A percentile compares a stretch with the other conserved stretches of the same genome.
Evolutionary conservation across 2,329 filamentous ascomycete genomes (phyloP).

Genomic region (Fusarium sublunatum): DNA sequence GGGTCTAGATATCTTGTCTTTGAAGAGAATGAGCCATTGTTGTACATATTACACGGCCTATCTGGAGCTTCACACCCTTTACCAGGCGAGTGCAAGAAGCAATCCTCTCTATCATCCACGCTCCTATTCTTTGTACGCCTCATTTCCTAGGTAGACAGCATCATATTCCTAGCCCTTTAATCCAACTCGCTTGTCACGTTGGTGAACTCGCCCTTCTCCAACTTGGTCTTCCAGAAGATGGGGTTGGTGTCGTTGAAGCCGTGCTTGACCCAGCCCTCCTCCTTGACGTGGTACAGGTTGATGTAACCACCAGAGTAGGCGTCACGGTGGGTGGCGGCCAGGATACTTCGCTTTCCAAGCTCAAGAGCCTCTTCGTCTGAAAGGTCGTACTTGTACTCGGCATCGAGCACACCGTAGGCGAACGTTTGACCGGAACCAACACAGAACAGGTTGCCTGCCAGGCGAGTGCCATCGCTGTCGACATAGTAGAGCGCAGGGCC

Average conservation of each 20-base stretch:
- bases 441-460: conserved; percentile 96
- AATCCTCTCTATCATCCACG: conserved; percentile 33
- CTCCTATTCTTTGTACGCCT: conserved; percentile 17
- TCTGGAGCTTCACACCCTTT: conserved; percentile 22
- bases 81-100: conserved; percentile 29
- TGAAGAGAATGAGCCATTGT: conserved; percentile 45
- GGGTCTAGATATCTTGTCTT: conserved; percentile 18
- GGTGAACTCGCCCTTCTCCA: conserved; percentile 97
- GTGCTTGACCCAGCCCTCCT: conserved; percentile 98
- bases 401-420: conserved; percentile 96
- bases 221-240: conserved; percentile 99
- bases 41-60: conserved; percentile 46
- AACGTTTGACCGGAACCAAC: conserved; percentile 99
- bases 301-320: conserved; percentile 99
- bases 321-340: conserved; percentile 95
- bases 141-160: not conserved
- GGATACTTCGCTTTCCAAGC: conserved; percentile 89
- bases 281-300: conserved; percentile 99
- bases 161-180: conserved; percentile 46
- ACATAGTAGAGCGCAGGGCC: conserved; percentile 99
- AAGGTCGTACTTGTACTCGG: conserved; percentile 92
- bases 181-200: conserved; percentile 86
- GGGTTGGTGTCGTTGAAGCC: conserved; percentile 98
- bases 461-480: conserved; percentile 89
- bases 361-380: conserved; percentile 88